Base-by-base conservation (phyloP, 352 stramenopile species). In the Phytophthora cactorum region DNA sequence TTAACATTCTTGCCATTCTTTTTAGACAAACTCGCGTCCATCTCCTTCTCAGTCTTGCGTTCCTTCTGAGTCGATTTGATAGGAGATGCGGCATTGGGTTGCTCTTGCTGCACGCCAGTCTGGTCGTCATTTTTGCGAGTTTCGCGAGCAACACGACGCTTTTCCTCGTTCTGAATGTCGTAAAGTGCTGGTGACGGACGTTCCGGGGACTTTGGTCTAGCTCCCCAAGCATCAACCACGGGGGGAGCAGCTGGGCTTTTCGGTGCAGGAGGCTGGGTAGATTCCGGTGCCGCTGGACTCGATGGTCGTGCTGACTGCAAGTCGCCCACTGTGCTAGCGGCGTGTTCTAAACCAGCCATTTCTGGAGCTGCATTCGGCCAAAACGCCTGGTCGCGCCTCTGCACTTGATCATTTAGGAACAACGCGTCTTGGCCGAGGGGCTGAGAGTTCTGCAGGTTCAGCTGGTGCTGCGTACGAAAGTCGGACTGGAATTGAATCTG, bases 401-500 rank as follows among this genome's bases (percentile, higher is more conserved):
- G 61, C 6, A 47, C 66, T 53, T 71, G 55, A 47, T 77, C 54
- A 55, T 70, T 74, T 32, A 80, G 9, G 46, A 88, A 80, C 43
- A 71, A 70, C 28, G 72, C 5, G 38, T 71, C 61, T 50, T 79
- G 75, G 15, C 55, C 55, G 14, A 67, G 45, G 1, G 63, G 31
- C 5, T 71, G 64, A 7, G 49, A 15, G 15, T 70, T 68, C 22
- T 70, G 68, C 17, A 71, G 15, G 32, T 54, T 72, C 9, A 75
- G 50, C 32, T 90, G 66, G 17, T 85, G 80, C 22, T 86, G 71
- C 9, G 70, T 59, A 28, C 70, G 73, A 29, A 82, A 89, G 7
- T 90, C 72, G 0, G 77, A 85, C 63, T 82, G 75, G 29, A 88
- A 91, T 45, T 78, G 79, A 25, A 70, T 63, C 31, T 82, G 70